Base-by-base conservation (phyloP, 208 protist species). In the Blechomonas ayalai region DNA sequence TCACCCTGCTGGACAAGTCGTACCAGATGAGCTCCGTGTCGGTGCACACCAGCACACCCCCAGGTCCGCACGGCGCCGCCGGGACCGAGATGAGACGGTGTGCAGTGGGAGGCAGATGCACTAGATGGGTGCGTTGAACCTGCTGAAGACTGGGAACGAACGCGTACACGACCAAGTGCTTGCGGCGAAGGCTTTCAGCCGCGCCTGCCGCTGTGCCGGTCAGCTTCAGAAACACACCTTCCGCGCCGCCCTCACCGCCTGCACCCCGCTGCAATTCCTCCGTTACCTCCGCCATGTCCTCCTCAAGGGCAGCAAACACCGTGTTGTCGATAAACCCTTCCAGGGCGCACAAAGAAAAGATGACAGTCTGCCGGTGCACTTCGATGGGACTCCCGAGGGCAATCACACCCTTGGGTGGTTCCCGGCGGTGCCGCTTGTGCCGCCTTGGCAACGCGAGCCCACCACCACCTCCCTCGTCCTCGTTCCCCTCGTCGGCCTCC, bases 141-240 rank as follows among this genome's bases (percentile, higher is more conserved):
- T 99, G 97, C 50, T 98, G 98, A 9, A 99, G 74, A 33, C 96
- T 96, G 19, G 98, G 65, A 52, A 98, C 95, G 39, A 99, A 93
- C 57, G 98, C 96, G 67, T 99, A 99, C 38, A 95, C 97, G 2
- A 94, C 82, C 4, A 99, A 69, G 20, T 71, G 43, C 53, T 97
- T 96, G 26, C 67, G 57, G 12, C 18, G 5, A 15, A 31, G 16
- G 7, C 4, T 12, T 42, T 5, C 33, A 22, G 51, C 40, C 16
- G 15, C 33, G 4, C 9, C 19, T 12, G 28, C 31, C 1, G 26
- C 15, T 13, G 47, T 13, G 9, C 22, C 27, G 35, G 33, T 18
- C 0, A 37, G 6, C 41, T 66, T 75, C 26, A 73, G 28, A 28
- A 61, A 73, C 12, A 59, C 56, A 4, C 52, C 62, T 10, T 40